Evolutionary conservation across 2,329 filamentous ascomycete species (phyloP).

Genomic region (Fusarium compactum): DNA sequence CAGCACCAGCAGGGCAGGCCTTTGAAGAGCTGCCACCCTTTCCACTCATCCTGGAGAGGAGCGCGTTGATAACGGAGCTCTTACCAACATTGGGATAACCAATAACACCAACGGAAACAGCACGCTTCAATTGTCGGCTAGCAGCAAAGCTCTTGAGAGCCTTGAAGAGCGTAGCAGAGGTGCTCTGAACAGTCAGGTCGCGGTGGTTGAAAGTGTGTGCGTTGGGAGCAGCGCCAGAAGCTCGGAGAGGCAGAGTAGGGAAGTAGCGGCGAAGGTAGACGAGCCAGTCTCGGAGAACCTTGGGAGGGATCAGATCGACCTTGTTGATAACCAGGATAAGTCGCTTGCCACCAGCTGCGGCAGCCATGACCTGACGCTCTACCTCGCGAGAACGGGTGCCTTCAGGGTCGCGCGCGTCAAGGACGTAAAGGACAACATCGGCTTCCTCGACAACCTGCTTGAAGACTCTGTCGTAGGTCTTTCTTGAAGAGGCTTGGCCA

Average conservation of each 20-base stretch:
- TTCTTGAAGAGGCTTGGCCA: conserved; percentile 75
- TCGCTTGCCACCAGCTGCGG: conserved; percentile 83
- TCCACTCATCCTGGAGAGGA: conserved; percentile 80
- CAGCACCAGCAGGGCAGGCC: conserved; percentile 88
- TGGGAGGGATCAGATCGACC: conserved; percentile 88
- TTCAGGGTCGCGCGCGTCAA: conserved; percentile 91
- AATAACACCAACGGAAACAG: conserved; percentile 91
- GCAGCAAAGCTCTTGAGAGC: conserved; percentile 91
- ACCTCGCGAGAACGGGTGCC: conserved; percentile 91
- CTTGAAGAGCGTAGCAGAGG: conserved; percentile 85
- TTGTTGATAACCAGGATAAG: conserved; percentile 95
- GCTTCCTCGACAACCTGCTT: conserved; percentile 91
- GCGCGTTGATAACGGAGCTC: conserved; percentile 94
- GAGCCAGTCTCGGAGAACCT: conserved; percentile 87
- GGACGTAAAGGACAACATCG: conserved; percentile 91
- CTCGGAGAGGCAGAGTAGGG: conserved; percentile 89
- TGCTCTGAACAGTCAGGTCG: conserved; percentile 86
- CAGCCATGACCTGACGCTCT: conserved; percentile 91
- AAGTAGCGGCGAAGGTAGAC: conserved; percentile 87
- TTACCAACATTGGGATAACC: conserved; percentile 97
- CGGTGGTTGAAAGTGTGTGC: conserved; percentile 94
- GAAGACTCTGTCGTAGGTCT: conserved; percentile 95
- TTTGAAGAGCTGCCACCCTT: conserved; percentile 67
- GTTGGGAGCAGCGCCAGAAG: conserved; percentile 83
- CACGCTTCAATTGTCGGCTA: conserved; percentile 85